These are phyloP conservation scores for Pichia sp. DNA, from an alignment of 1,139 yeast species.

Conservation along the genomic window DNA sequence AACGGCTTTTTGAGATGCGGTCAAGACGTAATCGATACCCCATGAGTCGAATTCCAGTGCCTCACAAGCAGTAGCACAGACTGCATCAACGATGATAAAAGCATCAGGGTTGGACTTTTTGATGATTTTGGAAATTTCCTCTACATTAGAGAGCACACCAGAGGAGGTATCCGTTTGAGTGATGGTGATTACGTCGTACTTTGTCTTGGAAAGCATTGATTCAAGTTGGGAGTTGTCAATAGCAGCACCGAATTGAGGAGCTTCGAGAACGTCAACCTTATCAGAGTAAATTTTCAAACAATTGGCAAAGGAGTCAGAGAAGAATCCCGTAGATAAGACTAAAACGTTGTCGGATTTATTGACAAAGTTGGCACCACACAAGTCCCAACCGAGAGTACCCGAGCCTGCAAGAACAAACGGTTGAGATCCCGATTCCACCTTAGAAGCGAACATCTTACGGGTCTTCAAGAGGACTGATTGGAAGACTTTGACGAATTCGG, in stretches of 20 bases:
- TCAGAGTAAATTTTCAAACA: conserved; percentile 69
- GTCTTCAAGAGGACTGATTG: conserved; percentile 60
- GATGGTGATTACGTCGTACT: conserved; percentile 66
- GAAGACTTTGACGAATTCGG: conserved; percentile 72
- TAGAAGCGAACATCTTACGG: conserved; percentile 68
- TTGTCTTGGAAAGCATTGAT: conserved; percentile 25
- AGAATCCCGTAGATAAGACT: conserved; percentile 88
- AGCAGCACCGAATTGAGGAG: conserved; percentile 58
- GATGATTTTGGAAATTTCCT: conserved; percentile 53
- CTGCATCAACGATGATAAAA: conserved; percentile 83
- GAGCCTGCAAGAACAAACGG: conserved; percentile 83
- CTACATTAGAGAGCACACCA: conserved; percentile 75
- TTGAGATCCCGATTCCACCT: conserved; percentile 51
- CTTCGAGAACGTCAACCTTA: conserved; percentile 57
- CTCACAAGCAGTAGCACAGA: conserved; percentile 90
- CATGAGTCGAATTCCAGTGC: conserved; percentile 78
- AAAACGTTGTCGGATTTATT: conserved; percentile 59
- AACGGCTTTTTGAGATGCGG: conserved; percentile 93
- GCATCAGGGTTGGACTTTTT: conserved; percentile 69
- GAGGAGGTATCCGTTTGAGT: conserved; percentile 97
- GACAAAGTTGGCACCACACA: conserved; percentile 72
- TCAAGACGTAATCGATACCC: conserved; percentile 82
- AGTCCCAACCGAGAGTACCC: conserved; percentile 95
- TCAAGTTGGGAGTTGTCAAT: conserved; percentile 51
- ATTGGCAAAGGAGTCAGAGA: conserved; percentile 81